These are phyloP conservation scores for Flaveria ramosissima DNA, from an alignment of 129 eudicot species.

Conservation along the genomic window DNA sequence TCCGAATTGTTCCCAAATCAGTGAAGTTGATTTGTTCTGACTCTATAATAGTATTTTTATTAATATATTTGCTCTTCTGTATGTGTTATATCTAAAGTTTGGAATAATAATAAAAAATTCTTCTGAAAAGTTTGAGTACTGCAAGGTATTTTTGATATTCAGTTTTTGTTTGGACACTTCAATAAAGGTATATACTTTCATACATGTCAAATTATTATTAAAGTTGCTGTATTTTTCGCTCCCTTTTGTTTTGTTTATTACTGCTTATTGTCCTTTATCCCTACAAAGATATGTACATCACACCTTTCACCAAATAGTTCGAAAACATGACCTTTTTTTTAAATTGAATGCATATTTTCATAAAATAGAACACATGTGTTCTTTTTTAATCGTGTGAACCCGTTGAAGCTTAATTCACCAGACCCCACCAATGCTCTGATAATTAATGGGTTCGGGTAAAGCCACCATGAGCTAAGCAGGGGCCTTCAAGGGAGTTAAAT, in stretches of 20 bases:
- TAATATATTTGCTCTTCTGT: not conserved
- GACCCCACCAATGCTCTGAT: no score
- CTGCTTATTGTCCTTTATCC: not conserved
- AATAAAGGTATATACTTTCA: not conserved
- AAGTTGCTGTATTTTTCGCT: not conserved
- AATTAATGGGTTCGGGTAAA: no score
- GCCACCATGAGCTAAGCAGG: not conserved
- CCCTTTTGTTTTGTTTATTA: not conserved
- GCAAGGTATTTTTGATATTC: not conserved
- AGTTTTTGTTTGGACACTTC: not conserved
- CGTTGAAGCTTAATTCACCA: no score
- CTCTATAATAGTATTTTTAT: not conserved
- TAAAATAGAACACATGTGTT: no score
- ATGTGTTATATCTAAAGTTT: no score
- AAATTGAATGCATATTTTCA: slow-evolving; percentile 2
- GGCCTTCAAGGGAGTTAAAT: not conserved
- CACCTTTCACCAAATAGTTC: not conserved
- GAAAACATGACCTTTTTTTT: not conserved
- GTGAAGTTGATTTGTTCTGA: not conserved
- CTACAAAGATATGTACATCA: not conserved
- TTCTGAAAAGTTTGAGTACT: not conserved
- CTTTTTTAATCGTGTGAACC: no score
- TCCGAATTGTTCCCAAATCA: not conserved
- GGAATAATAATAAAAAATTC: not conserved
- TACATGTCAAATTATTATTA: not conserved